A percentile compares a stretch with the other conserved stretches of the same genome.
phyloP scores from a whole-genome alignment of 1,284 basidiomycete genomes.

The Rhodotorula sp. region DNA sequence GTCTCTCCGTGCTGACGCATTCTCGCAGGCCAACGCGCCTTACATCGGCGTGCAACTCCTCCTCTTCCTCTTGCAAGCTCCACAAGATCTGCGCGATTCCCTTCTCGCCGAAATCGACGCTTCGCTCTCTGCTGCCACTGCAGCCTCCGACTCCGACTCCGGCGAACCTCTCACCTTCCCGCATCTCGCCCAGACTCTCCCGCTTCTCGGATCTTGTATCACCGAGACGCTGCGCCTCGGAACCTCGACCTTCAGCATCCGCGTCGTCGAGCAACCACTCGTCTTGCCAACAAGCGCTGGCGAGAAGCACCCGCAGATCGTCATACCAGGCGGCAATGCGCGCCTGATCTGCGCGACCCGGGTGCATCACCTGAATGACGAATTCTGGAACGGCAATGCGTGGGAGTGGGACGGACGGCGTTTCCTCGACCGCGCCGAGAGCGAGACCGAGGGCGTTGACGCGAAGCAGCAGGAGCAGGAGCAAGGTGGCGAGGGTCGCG shows the following conservation, averaged over 20 bases:
- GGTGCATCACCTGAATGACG: slow-evolving; percentile 26
- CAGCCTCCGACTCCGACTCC: background rate
- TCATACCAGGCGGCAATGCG: slow-evolving; percentile 10
- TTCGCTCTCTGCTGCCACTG: slow-evolving; percentile 3
- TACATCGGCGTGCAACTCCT: slow-evolving; percentile 49
- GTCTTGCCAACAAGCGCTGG: slow-evolving; percentile 1
- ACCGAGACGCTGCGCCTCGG: slow-evolving; percentile 51
- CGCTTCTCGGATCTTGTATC: slow-evolving; percentile 48
- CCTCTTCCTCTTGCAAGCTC: slow-evolving; percentile 46
- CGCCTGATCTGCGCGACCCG: slow-evolving; percentile 33
- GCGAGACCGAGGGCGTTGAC: background rate
- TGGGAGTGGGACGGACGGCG: slow-evolving; percentile 34
- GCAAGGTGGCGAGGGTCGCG: background rate
- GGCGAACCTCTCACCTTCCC: slow-evolving; percentile 12
- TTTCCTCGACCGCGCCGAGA: slow-evolving; percentile 28
- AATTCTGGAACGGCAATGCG: slow-evolving; percentile 22
- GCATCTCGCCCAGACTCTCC: slow-evolving; percentile 37
- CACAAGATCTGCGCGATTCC: slow-evolving; percentile 38
- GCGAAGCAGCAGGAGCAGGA: background rate
- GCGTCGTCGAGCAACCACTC: slow-evolving; percentile 42
- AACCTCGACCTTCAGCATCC: slow-evolving; percentile 48
- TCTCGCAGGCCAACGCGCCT: slow-evolving; percentile 47
- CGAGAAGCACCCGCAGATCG: background rate
- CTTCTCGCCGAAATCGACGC: slow-evolving; percentile 47
- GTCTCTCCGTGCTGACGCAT: too few species aligned